Percentiles rank a stretch among this genome's conserved stretches.
Evolutionary conservation across 2,329 filamentous ascomycete genomes (phyloP).

Genomic region (Eurotiales sp.): DNA sequence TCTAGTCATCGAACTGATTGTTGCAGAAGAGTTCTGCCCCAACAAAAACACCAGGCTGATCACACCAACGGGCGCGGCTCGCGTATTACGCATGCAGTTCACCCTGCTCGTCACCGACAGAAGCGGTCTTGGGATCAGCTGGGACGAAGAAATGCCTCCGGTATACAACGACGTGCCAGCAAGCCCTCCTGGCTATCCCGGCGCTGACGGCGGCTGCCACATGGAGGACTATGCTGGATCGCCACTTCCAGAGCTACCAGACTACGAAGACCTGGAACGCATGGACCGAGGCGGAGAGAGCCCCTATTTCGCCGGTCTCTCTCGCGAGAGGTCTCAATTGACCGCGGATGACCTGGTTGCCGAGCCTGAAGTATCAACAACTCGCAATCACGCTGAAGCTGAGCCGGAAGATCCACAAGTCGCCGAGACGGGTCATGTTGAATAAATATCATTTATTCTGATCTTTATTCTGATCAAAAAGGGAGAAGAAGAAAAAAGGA

Average conservation of each 20-base stretch:
- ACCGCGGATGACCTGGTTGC: slow-evolving; percentile 30
- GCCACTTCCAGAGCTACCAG: slow-evolving; percentile 36
- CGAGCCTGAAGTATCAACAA: slow-evolving; percentile 10
- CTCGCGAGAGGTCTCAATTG: slow-evolving; percentile 26
- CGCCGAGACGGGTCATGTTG: slow-evolving; percentile 2
- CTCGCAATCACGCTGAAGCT: slow-evolving; percentile 8
- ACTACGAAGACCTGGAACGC: slow-evolving; percentile 46
- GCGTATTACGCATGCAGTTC: slow-evolving; percentile 92
- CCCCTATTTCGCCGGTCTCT: slow-evolving; percentile 1
- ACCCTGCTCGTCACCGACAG: slow-evolving; percentile 76
- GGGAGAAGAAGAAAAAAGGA: too few relatives aligned
- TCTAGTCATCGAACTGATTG: slow-evolving; percentile 87
- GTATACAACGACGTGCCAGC: slow-evolving; percentile 91
- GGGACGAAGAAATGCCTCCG: slow-evolving; percentile 94
- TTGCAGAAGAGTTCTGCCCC: slow-evolving; percentile 79
- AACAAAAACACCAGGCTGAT: slow-evolving; percentile 68
- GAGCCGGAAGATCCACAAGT: slow-evolving; percentile 5
- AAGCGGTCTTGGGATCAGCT: slow-evolving; percentile 82
- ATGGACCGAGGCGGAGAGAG: slow-evolving; percentile 29
- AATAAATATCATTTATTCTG: not conserved
- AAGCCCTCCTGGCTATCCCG: slow-evolving; percentile 69
- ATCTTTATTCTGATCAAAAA: too few relatives aligned
- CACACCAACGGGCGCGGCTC: slow-evolving; percentile 83
- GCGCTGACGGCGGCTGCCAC: slow-evolving; percentile 36
- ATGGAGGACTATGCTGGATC: slow-evolving; percentile 46